Conservation (phyloP, 1,284 basidiomycete genomes). For the Phellopilus nigrolimitatus region DNA sequence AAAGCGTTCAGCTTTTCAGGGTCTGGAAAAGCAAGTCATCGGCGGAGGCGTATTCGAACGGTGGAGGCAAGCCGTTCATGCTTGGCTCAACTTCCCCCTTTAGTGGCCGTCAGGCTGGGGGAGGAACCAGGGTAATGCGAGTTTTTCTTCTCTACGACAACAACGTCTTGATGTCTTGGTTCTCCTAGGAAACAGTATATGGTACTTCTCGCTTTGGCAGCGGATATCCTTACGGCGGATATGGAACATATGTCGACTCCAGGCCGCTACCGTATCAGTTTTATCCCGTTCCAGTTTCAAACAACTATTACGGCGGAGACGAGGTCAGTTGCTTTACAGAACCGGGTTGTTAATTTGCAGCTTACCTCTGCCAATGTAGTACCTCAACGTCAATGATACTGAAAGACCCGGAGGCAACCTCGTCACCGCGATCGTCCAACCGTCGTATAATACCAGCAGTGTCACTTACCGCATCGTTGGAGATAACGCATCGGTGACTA, state of each 20-base stretch:
- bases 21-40: background rate
- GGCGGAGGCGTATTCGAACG: constrained; percentile 16
- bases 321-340: constrained; percentile 18
- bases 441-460: constrained; percentile 19
- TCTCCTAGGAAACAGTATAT: constrained; percentile 11
- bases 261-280: constrained; percentile 23
- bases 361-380: constrained; percentile 17
- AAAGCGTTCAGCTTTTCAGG: background rate
- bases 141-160: background rate
- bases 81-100: constrained; percentile 9
- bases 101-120: constrained; percentile 17
- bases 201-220: constrained; percentile 19
- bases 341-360: constrained; percentile 1
- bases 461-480: constrained; percentile 25
- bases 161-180: background rate
- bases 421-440: constrained; percentile 15
- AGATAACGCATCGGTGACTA: constrained; percentile 24
- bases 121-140: constrained; percentile 12
- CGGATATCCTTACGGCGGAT: constrained; percentile 20
- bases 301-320: constrained; percentile 25
- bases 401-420: constrained; percentile 24
- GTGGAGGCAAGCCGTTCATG: constrained; percentile 15
- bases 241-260: constrained; percentile 4
- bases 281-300: constrained; percentile 23
- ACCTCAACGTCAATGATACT: constrained; percentile 19